Evolutionary conservation across 129 eudicot genomes (phyloP).

Genomic region (Smallanthus sonchifolius): DNA sequence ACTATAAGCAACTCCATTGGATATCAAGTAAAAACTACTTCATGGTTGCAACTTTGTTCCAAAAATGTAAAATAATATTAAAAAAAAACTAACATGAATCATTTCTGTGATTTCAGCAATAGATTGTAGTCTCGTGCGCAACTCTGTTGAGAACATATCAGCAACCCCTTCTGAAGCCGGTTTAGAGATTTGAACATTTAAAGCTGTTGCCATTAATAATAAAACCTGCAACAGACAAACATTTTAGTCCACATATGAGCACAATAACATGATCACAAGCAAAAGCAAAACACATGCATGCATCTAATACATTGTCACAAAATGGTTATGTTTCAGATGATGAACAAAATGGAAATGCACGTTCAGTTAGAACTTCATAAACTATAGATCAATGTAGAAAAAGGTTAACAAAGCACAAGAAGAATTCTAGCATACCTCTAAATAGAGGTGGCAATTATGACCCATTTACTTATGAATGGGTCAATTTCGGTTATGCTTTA

Average conservation of each 20-base stretch:
- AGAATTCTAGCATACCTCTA: neutral
- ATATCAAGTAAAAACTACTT: too few species aligned
- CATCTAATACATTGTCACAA: neutral
- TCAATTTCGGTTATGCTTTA: neutral
- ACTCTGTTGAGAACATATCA: slow-evolving; percentile 49
- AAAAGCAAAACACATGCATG: neutral
- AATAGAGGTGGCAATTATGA: neutral
- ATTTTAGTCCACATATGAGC: slow-evolving; percentile 9
- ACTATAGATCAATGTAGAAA: neutral
- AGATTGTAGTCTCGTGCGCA: slow-evolving; percentile 71
- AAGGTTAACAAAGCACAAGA: neutral
- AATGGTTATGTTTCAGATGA: neutral
- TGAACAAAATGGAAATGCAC: neutral
- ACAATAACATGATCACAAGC: neutral
- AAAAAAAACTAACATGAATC: slow-evolving; percentile 78
- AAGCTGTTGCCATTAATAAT: slow-evolving; percentile 84
- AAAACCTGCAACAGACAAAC: slow-evolving; percentile 48
- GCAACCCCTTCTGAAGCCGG: slow-evolving; percentile 36
- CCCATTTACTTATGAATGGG: neutral
- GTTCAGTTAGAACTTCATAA: neutral
- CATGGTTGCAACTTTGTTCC: too few species aligned
- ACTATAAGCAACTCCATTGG: neutral
- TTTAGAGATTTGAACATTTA: slow-evolving; percentile 45
- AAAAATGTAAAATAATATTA: neutral
- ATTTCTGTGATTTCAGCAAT: slow-evolving; percentile 95